A percentile compares a stretch with the other conserved stretches of the same genome.
These are phyloP conservation scores for Lecanicillium sp. DNA, from an alignment of 2,329 filamentous ascomycete genomes.

Conservation along the genomic window DNA sequence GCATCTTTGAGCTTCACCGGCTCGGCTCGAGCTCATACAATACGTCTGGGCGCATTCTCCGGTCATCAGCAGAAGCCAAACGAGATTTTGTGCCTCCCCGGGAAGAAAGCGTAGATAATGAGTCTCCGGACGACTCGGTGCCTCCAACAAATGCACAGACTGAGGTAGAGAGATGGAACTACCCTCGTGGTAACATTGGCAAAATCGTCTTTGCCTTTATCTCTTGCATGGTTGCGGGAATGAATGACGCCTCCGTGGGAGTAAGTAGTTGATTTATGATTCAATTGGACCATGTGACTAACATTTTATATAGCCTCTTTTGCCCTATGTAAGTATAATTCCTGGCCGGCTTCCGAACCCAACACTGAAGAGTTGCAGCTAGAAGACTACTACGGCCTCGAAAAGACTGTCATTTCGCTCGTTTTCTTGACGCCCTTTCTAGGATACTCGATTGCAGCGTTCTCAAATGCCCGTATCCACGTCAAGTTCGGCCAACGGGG, in stretches of 20 bases:
- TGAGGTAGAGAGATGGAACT: conserved; percentile 26
- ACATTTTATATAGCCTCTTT: conserved; percentile 24
- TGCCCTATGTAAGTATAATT: conserved; percentile 26
- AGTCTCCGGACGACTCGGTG: conserved; percentile 1
- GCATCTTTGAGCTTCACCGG: conserved; percentile 2
- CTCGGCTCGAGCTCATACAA: no score
- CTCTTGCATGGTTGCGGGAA: conserved; percentile 51
- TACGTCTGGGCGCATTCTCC: neutral
- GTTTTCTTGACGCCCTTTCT: conserved; percentile 56
- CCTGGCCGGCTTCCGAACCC: neutral
- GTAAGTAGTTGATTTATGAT: conserved; percentile 32
- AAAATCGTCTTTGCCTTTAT: conserved; percentile 39
- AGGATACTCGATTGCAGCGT: conserved; percentile 53
- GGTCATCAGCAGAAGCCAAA: neutral
- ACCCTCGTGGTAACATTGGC: conserved; percentile 22
- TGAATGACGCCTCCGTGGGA: conserved; percentile 55
- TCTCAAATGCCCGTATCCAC: conserved; percentile 54
- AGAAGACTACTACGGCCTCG: conserved; percentile 51
- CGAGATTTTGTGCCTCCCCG: neutral
- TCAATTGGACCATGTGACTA: neutral
- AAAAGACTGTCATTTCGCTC: conserved; percentile 52
- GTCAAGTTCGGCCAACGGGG: conserved; percentile 56
- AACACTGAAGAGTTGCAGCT: conserved; percentile 29
- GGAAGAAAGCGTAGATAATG: neutral
- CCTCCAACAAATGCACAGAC: conserved; percentile 19